Conservation (phyloP, 2,329 filamentous ascomycete species). For the Penicillium sp. region DNA sequence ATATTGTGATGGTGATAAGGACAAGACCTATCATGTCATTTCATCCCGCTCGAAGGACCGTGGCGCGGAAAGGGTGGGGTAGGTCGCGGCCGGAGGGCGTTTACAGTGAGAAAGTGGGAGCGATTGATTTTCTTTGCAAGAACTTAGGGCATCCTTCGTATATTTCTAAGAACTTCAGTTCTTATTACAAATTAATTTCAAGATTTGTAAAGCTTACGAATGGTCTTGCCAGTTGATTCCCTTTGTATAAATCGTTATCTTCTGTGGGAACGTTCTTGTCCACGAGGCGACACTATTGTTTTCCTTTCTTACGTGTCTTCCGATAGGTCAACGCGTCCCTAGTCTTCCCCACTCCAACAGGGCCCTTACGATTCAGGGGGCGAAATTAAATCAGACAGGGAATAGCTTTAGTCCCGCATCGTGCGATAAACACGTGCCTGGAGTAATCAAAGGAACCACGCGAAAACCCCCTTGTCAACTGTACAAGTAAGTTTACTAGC, state of each 20-base stretch:
- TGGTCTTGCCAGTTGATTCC: neutral
- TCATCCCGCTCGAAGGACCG: conserved; percentile 8
- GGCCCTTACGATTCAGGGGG: conserved; percentile 1
- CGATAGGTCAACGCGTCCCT: neutral
- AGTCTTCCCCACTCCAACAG: conserved; percentile 1
- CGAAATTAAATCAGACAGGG: neutral
- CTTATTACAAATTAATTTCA: neutral
- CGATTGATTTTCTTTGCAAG: neutral
- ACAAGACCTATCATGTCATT: conserved; percentile 5
- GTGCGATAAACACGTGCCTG: conserved; percentile 22
- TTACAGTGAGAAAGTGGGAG: neutral
- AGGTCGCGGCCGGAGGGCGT: neutral
- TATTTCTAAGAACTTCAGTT: neutral
- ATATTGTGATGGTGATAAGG: neutral
- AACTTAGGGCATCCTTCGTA: neutral
- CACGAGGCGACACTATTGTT: neutral
- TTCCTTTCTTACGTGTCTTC: neutral
- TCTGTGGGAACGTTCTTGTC: neutral
- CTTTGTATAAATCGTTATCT: neutral
- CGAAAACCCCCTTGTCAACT: neutral
- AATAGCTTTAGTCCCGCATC: conserved; percentile 20
- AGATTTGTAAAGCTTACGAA: neutral
- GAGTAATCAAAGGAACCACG: neutral
- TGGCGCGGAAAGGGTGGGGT: conserved; percentile 4
- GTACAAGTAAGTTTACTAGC: neutral